Evolutionary conservation across 75 land plant genomes (phyloP), one percentile per base, ranked within the genome.

Genomic region (Adiantum capillusveneris): DNA sequence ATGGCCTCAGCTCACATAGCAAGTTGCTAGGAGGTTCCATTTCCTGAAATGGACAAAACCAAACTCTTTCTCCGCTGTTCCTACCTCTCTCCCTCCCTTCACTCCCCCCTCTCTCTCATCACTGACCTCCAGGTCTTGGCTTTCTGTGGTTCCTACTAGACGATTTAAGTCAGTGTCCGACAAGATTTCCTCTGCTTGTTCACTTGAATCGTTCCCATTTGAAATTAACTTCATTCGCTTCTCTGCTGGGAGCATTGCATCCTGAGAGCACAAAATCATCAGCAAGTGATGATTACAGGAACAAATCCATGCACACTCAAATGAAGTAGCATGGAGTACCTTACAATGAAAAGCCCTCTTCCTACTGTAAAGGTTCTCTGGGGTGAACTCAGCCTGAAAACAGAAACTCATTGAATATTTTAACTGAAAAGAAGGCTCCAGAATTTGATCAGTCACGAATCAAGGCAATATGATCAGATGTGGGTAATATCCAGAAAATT

Each of bases 321-420:
- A n/a, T n/a, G n/a, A n/a, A n/a, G n/a, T n/a, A n/a, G n/a, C 37
- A 34, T 34, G 37, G n/a, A 34, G 37, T 68, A 83, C 90, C 84
- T 73, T 59, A 11, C 17, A 6, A 46, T 46, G 14, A 17, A 46
- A n/a, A 46, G 16, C 57, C 25, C 16, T 55, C 20, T 30, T 55
- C 11, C 57, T 55, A 6, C 67, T 69, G 31, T 72, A 76, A 6
- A 93, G 61, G 51, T 88, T 84, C 39, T 73, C 90, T 29, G 90
- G 98, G 56, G 81, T 83, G 51, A 85, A 82, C 30, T 85, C 84
- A 25, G 95, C 98, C 98, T 93, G 59, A 21, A 42, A 20, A 70
- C 3, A 12, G 57, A 48, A 54, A 34, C n/a, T n/a, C n/a, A n/a
- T n/a, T n/a, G n/a, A n/a, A n/a, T n/a, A n/a, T n/a, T n/a, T n/a